A percentile compares a stretch with the other conserved stretches of the same genome.
phyloP scores from a whole-genome alignment of 768 basidiomycete genomes.

The Paxillus ammoniavirescens region DNA sequence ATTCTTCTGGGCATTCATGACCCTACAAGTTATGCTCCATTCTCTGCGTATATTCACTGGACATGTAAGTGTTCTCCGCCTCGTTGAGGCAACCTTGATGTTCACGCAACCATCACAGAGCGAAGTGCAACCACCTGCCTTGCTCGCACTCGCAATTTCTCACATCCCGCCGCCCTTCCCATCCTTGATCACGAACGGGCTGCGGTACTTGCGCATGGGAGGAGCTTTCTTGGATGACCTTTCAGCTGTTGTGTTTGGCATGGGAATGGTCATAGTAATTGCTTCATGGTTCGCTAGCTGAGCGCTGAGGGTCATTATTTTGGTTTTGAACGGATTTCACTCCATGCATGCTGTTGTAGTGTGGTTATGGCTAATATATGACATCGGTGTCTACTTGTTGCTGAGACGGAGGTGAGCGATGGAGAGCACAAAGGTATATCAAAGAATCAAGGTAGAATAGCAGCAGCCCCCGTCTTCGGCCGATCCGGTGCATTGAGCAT shows the following conservation, averaged over 20 bases:
- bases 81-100: neutral
- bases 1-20: constrained; percentile 81
- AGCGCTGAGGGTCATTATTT: constrained; percentile 6
- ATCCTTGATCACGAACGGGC: constrained; percentile 55
- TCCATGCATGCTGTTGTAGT: neutral
- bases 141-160: constrained; percentile 60
- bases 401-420: neutral
- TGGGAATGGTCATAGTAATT: constrained; percentile 62
- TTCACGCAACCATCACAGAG: constrained; percentile 41
- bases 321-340: constrained; percentile 2
- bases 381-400: neutral
- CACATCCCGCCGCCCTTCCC: constrained; percentile 66
- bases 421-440: neutral
- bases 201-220: constrained; percentile 71
- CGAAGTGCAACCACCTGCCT: constrained; percentile 53
- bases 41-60: constrained; percentile 70
- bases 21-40: constrained; percentile 68
- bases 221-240: constrained; percentile 70
- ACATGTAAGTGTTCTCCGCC: constrained; percentile 46
- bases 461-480: constrained; percentile 39
- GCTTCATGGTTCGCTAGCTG: constrained; percentile 43
- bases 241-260: constrained; percentile 64
- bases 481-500: constrained; percentile 28
- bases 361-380: constrained; percentile 3
- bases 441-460: constrained; percentile 33